phyloP scores from a whole-genome alignment of 2,329 filamentous ascomycete genomes.

The Penicillium palitans region DNA sequence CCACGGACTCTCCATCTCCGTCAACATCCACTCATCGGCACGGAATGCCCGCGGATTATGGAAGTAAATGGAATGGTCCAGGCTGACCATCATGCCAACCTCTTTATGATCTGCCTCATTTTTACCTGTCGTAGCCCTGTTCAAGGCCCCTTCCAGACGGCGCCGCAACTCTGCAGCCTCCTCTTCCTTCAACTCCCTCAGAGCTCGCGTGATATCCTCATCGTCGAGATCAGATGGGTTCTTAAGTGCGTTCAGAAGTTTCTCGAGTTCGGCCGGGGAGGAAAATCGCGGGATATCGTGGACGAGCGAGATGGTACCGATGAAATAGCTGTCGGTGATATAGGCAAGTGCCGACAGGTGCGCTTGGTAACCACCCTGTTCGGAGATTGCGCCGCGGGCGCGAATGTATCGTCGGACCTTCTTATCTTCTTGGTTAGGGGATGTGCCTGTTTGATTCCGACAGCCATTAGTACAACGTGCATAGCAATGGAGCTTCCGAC shows the following conservation, averaged over 20 bases:
- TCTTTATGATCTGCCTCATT: conserved; percentile 34
- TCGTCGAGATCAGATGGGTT: conserved; percentile 48
- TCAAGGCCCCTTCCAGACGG: conserved; percentile 37
- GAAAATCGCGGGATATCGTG: conserved; percentile 78
- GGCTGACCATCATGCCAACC: conserved; percentile 53
- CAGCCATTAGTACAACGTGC: not conserved
- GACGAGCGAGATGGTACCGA: conserved; percentile 79
- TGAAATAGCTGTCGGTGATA: conserved; percentile 90
- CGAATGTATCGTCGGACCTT: conserved; percentile 59
- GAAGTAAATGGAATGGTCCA: conserved; percentile 55
- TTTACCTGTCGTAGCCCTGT: conserved; percentile 25
- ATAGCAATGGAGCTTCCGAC: not conserved
- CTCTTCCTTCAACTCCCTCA: conserved; percentile 46
- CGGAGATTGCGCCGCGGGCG: conserved; percentile 66
- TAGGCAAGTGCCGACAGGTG: conserved; percentile 89
- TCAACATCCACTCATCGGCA: conserved; percentile 54
- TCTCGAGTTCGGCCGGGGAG: conserved; percentile 48
- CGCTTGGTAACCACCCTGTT: conserved; percentile 71
- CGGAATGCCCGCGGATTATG: conserved; percentile 51
- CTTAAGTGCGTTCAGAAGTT: conserved; percentile 41
- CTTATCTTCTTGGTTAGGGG: conserved; percentile 61
- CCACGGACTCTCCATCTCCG: conserved; percentile 54
- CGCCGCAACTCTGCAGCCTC: conserved; percentile 43
- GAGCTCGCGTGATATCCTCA: conserved; percentile 40
- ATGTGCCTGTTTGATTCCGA: conserved; percentile 39